Conservation (phyloP, 495 filamentous ascomycete species). For the Neurospora africana region DNA sequence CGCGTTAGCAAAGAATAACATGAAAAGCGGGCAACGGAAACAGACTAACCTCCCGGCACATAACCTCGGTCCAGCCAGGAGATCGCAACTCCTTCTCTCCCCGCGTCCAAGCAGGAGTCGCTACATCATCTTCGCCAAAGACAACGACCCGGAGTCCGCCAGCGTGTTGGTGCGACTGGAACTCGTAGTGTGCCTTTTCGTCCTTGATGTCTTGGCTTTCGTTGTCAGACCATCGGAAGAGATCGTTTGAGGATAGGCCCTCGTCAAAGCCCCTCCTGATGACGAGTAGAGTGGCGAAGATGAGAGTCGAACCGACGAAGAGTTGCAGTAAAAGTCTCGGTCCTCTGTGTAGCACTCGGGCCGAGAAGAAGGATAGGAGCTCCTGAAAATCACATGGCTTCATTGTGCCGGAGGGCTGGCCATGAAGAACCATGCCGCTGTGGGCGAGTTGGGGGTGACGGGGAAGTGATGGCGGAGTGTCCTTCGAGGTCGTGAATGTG, state of each 20-base stretch:
- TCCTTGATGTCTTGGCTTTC: neutral
- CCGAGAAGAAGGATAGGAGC: conserved; percentile 11
- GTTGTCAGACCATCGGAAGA: neutral
- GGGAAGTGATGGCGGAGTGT: neutral
- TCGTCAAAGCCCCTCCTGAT: neutral
- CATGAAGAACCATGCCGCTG: conserved; percentile 6
- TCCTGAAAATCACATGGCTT: neutral
- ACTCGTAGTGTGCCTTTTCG: neutral
- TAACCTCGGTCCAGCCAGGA: conserved; percentile 16
- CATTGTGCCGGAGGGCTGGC: neutral
- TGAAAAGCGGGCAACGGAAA: neutral
- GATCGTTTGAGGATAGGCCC: neutral
- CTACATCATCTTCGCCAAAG: conserved; percentile 24
- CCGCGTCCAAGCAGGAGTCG: conserved; percentile 11
- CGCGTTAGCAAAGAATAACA: conserved; percentile 12
- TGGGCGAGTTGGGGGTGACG: neutral
- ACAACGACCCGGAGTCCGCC: conserved; percentile 21
- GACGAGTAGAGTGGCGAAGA: conserved; percentile 14
- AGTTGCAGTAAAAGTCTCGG: conserved; percentile 18
- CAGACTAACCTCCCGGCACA: conserved; percentile 17
- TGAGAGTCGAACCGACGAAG: conserved; percentile 5
- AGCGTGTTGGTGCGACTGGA: neutral
- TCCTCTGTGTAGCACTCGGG: conserved; percentile 13
- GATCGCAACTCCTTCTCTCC: conserved; percentile 4
- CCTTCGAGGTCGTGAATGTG: neutral